Percentiles rank a stretch among this genome's conserved stretches.
phyloP scores from a whole-genome alignment of 2,329 filamentous ascomycete genomes.

The Colletotrichum tofieldiae region DNA sequence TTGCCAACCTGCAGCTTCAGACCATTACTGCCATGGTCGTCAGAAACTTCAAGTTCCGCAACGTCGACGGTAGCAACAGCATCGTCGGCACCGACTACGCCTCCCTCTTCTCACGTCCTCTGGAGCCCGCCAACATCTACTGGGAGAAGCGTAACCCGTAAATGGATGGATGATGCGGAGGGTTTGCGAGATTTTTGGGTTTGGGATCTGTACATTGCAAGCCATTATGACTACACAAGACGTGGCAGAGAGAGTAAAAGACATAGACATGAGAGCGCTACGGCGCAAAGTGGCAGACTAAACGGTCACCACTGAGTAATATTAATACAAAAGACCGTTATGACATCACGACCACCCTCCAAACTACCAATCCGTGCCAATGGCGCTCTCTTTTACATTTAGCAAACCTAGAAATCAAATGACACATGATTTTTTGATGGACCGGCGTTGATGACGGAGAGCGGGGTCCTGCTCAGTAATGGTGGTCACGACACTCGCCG shows the following conservation, averaged over 20 bases:
- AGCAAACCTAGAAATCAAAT: not conserved
- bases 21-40: conserved; percentile 86
- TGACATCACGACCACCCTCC: conserved; percentile 28
- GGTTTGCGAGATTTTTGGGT: conserved; percentile 3
- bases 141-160: conserved; percentile 78
- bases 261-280: conserved; percentile 40
- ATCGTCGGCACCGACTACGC: conserved; percentile 79
- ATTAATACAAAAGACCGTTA: conserved; percentile 41
- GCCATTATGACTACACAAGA: conserved; percentile 31
- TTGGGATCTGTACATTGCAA: conserved; percentile 33
- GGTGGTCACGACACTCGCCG: conserved; percentile 20
- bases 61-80: conserved; percentile 78
- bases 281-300: conserved; percentile 24
- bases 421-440: not conserved
- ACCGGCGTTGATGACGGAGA: not conserved
- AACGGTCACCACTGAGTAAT: conserved; percentile 30
- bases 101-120: conserved; percentile 81
- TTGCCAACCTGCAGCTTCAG: conserved; percentile 92
- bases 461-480: conserved; percentile 10
- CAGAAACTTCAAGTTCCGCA: conserved; percentile 84
- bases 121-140: conserved; percentile 79
- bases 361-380: not conserved
- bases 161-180: not conserved
- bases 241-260: conserved; percentile 22
- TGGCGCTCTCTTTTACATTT: not conserved